Percentiles rank a stretch among this genome's conserved stretches.
These are phyloP conservation scores for Crithidia sp. DNA, from an alignment of 208 protist species.

Conservation along the genomic window DNA sequence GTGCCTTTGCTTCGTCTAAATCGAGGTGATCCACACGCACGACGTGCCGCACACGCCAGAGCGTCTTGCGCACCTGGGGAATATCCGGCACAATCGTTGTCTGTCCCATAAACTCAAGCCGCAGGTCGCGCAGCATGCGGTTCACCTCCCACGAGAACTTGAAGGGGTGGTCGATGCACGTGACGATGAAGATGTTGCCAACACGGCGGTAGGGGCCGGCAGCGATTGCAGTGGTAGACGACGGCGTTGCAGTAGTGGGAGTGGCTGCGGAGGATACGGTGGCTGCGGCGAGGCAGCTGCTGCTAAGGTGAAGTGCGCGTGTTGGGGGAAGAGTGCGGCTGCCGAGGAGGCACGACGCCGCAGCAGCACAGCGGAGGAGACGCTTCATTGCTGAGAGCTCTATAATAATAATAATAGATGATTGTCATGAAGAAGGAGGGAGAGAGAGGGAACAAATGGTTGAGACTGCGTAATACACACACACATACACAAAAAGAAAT, in stretches of 20 bases:
- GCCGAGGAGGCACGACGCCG: neutral
- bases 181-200: slow-evolving; percentile 85
- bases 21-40: slow-evolving; percentile 80
- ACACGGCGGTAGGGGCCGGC: slow-evolving; percentile 76
- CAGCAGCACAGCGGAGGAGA: neutral
- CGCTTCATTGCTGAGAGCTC: neutral
- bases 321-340: neutral
- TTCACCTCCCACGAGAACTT: slow-evolving; percentile 89
- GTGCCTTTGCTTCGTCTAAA: slow-evolving; percentile 81
- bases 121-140: slow-evolving; percentile 78
- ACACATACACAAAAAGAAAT: neutral
- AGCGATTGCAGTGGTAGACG: slow-evolving; percentile 39
- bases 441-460: neutral
- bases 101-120: slow-evolving; percentile 86
- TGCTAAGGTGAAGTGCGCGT: neutral
- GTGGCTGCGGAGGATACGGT: neutral
- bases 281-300: neutral
- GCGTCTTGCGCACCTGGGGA: slow-evolving; percentile 65
- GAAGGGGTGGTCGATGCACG: slow-evolving; percentile 83
- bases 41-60: slow-evolving; percentile 81
- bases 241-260: neutral
- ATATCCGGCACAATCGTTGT: slow-evolving; percentile 83
- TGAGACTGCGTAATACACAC: neutral
- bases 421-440: neutral
- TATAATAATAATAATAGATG: too few species aligned